Evolutionary conservation across 768 basidiomycete genomes (phyloP).

Genomic region (Boletus vermiculosoides): DNA sequence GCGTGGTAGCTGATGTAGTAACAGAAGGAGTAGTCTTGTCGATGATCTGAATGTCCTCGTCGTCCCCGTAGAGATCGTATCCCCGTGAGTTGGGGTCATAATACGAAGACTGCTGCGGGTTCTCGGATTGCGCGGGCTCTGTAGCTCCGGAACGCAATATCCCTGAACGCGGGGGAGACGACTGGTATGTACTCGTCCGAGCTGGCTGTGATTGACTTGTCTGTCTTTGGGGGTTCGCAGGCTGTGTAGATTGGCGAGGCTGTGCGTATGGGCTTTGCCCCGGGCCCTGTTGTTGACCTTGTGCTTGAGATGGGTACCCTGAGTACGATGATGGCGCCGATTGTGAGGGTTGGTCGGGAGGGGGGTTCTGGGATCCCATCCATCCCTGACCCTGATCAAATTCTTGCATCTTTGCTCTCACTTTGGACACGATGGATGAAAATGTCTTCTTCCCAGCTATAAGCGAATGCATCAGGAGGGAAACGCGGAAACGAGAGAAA

Average conservation of each 20-base stretch:
- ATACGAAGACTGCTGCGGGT: conserved; percentile 28
- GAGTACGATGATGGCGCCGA: too few species aligned
- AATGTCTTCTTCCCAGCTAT: conserved; percentile 79
- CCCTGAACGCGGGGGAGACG: conserved; percentile 16
- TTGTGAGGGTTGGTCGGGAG: neutral
- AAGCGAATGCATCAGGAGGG: neutral
- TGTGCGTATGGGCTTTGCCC: conserved; percentile 8
- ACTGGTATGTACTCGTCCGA: conserved; percentile 8
- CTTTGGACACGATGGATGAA: conserved; percentile 66
- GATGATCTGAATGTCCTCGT: conserved; percentile 12
- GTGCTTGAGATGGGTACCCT: too few species aligned
- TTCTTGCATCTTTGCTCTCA: conserved; percentile 83
- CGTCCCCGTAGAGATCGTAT: conserved; percentile 28
- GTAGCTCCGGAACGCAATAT: neutral
- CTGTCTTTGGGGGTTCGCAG: neutral
- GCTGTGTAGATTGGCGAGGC: neutral
- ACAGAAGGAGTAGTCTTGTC: neutral
- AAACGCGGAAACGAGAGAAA: neutral
- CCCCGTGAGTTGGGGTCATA: conserved; percentile 36
- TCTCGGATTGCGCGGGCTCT: conserved; percentile 1
- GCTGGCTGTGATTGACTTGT: conserved; percentile 6
- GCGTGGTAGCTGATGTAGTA: neutral
- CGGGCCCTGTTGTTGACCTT: neutral
- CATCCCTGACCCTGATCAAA: conserved; percentile 51
- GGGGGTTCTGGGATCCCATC: conserved; percentile 12